phyloP scores from a whole-genome alignment of 345 rosid genomes.

The Bruguiera gymnorhiza region DNA sequence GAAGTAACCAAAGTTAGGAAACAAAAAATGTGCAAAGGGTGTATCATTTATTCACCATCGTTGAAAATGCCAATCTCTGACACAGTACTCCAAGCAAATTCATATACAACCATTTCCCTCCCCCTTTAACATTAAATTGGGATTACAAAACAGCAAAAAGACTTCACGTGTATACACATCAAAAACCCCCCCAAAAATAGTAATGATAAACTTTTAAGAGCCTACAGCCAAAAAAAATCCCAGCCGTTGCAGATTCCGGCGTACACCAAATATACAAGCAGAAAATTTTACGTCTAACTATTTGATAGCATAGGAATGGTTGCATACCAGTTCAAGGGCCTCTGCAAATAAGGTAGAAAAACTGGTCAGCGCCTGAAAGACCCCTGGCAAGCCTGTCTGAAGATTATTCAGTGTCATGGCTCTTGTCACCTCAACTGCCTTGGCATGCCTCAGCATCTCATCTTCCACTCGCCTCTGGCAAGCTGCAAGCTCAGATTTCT shows the following conservation, averaged over 20 bases:
- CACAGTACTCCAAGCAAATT: conserved; percentile 35
- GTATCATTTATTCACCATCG: conserved; percentile 29
- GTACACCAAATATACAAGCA: conserved; percentile 25
- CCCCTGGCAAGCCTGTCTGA: conserved; percentile 93
- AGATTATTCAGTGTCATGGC: conserved; percentile 81
- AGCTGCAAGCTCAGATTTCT: conserved; percentile 77
- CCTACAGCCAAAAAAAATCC: conserved; percentile 36
- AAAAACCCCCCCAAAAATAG: conserved; percentile 16
- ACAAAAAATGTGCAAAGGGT: neutral
- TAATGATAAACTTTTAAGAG: conserved; percentile 17
- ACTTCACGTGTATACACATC: conserved; percentile 38
- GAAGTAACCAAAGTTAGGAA: no score
- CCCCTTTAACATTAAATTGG: conserved; percentile 5
- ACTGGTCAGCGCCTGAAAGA: conserved; percentile 81
- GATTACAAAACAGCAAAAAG: conserved; percentile 14
- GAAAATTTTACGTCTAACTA: conserved; percentile 29
- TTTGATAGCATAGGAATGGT: conserved; percentile 69
- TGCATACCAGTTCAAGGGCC: conserved; percentile 71
- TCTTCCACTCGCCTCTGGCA: conserved; percentile 90
- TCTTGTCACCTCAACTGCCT: conserved; percentile 87
- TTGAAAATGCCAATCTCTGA: conserved; percentile 23
- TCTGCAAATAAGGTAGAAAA: conserved; percentile 75
- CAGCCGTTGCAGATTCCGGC: conserved; percentile 22
- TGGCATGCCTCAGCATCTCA: conserved; percentile 84
- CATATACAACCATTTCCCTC: conserved; percentile 36